Percentiles rank a stretch among this genome's conserved stretches.
phyloP scores from a whole-genome alignment of 805 yeast genomes.

The Lachancea nothofagi region DNA sequence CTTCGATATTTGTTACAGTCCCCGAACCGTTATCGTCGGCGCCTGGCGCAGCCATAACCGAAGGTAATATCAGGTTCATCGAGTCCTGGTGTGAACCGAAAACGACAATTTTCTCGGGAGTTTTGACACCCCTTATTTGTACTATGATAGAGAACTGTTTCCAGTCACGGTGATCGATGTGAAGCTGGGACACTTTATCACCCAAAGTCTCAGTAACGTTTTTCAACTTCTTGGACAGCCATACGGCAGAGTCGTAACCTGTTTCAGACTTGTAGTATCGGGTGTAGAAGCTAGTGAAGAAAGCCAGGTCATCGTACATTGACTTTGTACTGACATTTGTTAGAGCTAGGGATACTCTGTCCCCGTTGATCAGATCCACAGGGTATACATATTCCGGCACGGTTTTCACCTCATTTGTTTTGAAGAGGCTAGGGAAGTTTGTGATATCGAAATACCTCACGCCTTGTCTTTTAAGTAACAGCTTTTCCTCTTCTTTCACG shows the following conservation, averaged over 20 bases:
- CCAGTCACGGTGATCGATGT: constrained; percentile 65
- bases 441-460: constrained; percentile 63
- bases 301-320: constrained; percentile 50
- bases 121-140: constrained; percentile 45
- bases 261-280: constrained; percentile 67
- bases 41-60: constrained; percentile 72
- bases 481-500: constrained; percentile 40
- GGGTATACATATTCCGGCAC: constrained; percentile 49
- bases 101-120: constrained; percentile 47
- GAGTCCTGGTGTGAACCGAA: constrained; percentile 92
- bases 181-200: constrained; percentile 39
- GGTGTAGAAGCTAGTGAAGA: constrained; percentile 64
- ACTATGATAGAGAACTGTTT: constrained; percentile 72
- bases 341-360: constrained; percentile 39
- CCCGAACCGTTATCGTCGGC: constrained; percentile 96
- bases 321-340: constrained; percentile 40
- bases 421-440: constrained; percentile 26
- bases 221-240: constrained; percentile 52
- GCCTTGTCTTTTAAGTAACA: constrained; percentile 43
- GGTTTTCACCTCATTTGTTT: constrained; percentile 14
- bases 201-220: constrained; percentile 26
- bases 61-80: constrained; percentile 66
- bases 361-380: constrained; percentile 30
- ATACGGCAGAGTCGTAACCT: constrained; percentile 67
- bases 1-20: constrained; percentile 69